Base-by-base conservation (phyloP, 345 rosid genomes). In the Boechera divaricarpa region DNA sequence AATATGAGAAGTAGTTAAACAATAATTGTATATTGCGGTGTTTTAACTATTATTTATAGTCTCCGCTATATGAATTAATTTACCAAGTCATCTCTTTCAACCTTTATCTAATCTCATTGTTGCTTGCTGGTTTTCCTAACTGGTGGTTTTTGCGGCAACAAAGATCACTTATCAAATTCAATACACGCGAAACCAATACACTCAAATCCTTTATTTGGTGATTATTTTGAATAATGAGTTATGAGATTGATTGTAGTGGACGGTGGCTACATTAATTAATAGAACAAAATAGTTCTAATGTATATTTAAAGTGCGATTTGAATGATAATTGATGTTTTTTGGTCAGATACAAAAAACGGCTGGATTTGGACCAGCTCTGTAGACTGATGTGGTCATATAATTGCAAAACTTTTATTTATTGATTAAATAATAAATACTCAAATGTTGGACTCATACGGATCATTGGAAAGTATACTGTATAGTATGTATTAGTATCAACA, bases 341-440 rank as follows among this genome's bases (percentile, higher is more conserved):
- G 65, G 64, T 77, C 71, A 70, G 52, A 70, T 77, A 1, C 35
- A 70, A 69, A 77, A 77, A 10, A 70, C 76, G 80, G 80, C 80
- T 47, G 54, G 48, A 63, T 55, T 36, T 70, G 76, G 76, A 63
- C 72, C 66, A 63, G 52, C 36, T 45, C 12, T 70, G 16, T 52
- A 11, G 26, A 54, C 41, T 76, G 51, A n/a, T 59, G 57, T 15
- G 57, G 45, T 55, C 66, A 49, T 69, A 53, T 31, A 52, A 42
- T 62, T 51, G 36, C 16, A 55, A 54, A 7, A 67, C 3, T 35
- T 49, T 67, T 75, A 5, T 60, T 29, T 18, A 16, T 31, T 29
- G 41, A 2, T 45, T 49, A 51, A 44, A 5, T 21, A 6, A 18
- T 16, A 45, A 35, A 76, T 12, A 16, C 16, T 5, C 2, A 45